Evolutionary conservation across 1,139 yeast genomes (phyloP), one percentile per base, ranked within the genome.

Genomic region (Suhomyces yuchorum): DNA sequence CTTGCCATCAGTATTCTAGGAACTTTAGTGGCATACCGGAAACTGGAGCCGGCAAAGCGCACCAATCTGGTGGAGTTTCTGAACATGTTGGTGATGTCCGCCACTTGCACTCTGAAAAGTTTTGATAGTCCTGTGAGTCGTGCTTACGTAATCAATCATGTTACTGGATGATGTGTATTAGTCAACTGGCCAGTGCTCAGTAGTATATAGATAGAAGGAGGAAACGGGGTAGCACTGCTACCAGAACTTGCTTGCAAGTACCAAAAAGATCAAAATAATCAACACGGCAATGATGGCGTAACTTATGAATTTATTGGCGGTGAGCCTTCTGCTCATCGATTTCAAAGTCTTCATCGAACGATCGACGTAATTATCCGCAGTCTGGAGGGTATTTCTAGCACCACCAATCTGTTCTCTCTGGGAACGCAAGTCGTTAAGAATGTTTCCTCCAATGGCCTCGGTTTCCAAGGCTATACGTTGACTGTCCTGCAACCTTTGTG

Each of bases 241-340:
- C 81, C 85, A 80, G 65, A 93, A 90, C 67, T 93, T 93, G 63
- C 93, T 85, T 47, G 89, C 91, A 54, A 93, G 75, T 20, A 92
- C 97, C 56, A 95, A 76, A 54, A 93, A 73, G 49, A 95, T 95
- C 59, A 95, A 77, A 49, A 93, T 64, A 6, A 93, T 83, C 60
- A 95, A 78, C 14, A 93, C 92, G 2, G 88, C 96, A 51, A 95
- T 93, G 50, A 95, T 93, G n/a, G 96, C 96, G 60, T 91, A 90
- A 50, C 96, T 91, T 53, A 95, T 89, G 58, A 92, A 78, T 67
- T 91, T 87, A 68, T 95, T 95, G 4, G 98, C 96, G n/a, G 96
- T 92, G 76, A 93, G 78, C 60, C 99, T 74, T 67, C 98, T 79
- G 26, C 97, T 87, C 99, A 95, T 95, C 19, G 90, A 80, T 60